These are phyloP conservation scores for Amaranthus cruentus DNA, from an alignment of 148 eudicot genomes.

Conservation along the genomic window DNA sequence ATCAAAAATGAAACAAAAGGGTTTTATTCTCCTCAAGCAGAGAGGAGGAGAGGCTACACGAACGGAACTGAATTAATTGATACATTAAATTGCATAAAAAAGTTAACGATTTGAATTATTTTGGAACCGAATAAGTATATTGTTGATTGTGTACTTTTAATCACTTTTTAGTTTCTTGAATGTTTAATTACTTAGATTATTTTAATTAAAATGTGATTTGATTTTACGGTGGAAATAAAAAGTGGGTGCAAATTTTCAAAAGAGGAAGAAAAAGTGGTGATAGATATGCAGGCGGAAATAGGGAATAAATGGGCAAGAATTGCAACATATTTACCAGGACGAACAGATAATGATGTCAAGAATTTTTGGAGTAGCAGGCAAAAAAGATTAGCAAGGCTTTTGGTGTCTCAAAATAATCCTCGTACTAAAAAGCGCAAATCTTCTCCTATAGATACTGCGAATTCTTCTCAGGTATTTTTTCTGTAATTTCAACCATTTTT, in stretches of 20 bases:
- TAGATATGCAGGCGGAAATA: constrained; percentile 55
- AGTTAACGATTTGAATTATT: no score
- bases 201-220: background rate
- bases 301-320: constrained; percentile 91
- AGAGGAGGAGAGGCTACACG: no score
- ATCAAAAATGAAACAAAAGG: no score
- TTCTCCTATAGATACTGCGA: constrained; percentile 13
- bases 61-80: no score
- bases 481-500: no score
- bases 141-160: no score
- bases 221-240: background rate
- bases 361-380: constrained; percentile 89
- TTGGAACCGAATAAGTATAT: no score
- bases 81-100: no score
- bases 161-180: no score
- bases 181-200: no score
- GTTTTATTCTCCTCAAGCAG: no score
- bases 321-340: constrained; percentile 57
- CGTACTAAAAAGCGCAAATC: constrained; percentile 11
- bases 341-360: constrained; percentile 88
- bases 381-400: constrained; percentile 59
- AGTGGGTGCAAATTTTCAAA: constrained; percentile 79
- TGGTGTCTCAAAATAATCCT: constrained; percentile 19
- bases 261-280: constrained; percentile 72
- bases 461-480: background rate